A percentile compares a stretch with the other conserved stretches of the same genome.
Conservation (phyloP, 208 protist genomes). For the Trypanosoma cruzi region DNA sequence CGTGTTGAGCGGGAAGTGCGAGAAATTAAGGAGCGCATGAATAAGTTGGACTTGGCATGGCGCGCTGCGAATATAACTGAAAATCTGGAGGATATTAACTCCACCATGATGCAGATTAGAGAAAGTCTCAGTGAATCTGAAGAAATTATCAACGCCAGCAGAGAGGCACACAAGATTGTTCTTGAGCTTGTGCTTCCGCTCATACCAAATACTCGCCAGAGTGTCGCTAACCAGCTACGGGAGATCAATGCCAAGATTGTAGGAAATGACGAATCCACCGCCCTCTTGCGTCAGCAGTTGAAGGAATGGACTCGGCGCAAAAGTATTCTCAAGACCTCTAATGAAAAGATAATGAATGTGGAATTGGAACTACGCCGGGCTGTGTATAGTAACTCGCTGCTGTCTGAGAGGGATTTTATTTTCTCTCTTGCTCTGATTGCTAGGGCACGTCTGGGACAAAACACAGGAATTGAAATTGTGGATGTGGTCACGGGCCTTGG, state of each 20-base stretch:
- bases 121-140: slow-evolving; percentile 3
- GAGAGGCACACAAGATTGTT: slow-evolving; percentile 20
- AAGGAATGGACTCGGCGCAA: slow-evolving; percentile 44
- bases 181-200: slow-evolving; percentile 33
- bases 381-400: slow-evolving; percentile 6
- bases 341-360: slow-evolving; percentile 13
- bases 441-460: slow-evolving; percentile 41
- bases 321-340: slow-evolving; percentile 30
- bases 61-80: not conserved
- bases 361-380: slow-evolving; percentile 15
- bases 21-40: slow-evolving; percentile 3
- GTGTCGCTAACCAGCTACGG: slow-evolving; percentile 14
- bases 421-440: slow-evolving; percentile 47
- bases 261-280: slow-evolving; percentile 68
- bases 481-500: slow-evolving; percentile 12
- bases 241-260: slow-evolving; percentile 29
- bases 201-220: slow-evolving; percentile 11
- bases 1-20: slow-evolving; percentile 16
- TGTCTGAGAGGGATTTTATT: slow-evolving; percentile 36
- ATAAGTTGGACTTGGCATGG: not conserved
- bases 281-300: slow-evolving; percentile 47
- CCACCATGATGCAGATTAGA: not conserved
- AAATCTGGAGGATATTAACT: not conserved
- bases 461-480: slow-evolving; percentile 10
- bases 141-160: slow-evolving; percentile 15